Evolutionary conservation across 768 basidiomycete species (phyloP).

Genomic region (Serendipita sp.): DNA sequence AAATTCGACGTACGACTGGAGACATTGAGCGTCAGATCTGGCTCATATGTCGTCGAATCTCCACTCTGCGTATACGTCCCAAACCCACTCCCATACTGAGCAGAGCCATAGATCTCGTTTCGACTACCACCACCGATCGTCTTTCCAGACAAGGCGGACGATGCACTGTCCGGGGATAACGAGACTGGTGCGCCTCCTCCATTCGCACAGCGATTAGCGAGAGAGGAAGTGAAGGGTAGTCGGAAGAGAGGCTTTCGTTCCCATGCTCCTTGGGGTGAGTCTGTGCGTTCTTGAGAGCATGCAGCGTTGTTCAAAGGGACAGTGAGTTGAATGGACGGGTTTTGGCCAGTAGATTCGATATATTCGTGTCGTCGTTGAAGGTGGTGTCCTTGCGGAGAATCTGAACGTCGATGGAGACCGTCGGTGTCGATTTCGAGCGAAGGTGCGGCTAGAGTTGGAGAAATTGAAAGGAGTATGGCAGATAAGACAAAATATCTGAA

Average conservation of each 20-base stretch:
- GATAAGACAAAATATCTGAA: too few relatives aligned
- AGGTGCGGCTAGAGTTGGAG: too few relatives aligned
- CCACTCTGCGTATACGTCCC: not conserved
- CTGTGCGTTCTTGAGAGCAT: not conserved
- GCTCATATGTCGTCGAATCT: not conserved
- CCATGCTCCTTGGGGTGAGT: not conserved
- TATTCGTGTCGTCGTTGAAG: not conserved
- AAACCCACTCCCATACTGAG: constrained; percentile 3
- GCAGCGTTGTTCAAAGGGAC: not conserved
- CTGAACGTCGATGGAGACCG: not conserved
- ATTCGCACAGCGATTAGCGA: not conserved
- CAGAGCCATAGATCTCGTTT: not conserved
- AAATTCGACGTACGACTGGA: not conserved
- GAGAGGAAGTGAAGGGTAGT: not conserved
- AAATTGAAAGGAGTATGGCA: too few relatives aligned
- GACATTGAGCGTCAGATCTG: not conserved
- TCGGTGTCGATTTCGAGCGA: too few relatives aligned
- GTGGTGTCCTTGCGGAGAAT: not conserved
- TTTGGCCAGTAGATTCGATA: not conserved
- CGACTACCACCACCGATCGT: not conserved
- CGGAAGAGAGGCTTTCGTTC: not conserved
- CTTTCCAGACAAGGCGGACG: not conserved
- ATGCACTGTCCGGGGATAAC: not conserved
- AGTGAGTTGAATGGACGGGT: not conserved
- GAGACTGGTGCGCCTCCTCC: not conserved